A percentile compares a stretch with the other conserved stretches of the same genome.
Conservation (phyloP, 371 early-diverging fungal genomes). For the Mucor irregularis region DNA sequence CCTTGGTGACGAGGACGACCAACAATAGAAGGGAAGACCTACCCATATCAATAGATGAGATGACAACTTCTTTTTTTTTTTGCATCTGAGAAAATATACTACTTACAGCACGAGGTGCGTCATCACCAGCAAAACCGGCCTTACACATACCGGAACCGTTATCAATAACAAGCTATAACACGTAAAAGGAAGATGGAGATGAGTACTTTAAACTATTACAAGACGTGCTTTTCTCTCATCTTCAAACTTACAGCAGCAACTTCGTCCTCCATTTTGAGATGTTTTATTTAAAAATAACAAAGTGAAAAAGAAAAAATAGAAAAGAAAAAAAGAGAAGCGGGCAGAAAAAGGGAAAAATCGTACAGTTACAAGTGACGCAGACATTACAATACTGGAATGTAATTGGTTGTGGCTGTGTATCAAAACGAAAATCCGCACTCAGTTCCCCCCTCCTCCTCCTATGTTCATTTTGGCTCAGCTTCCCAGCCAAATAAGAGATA, state of each 20-base stretch:
- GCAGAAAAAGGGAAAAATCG: constrained; percentile 14
- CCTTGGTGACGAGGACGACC: constrained; percentile 99
- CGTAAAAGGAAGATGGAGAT: constrained; percentile 59
- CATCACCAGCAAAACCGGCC: constrained; percentile 99
- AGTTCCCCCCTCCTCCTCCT: too few species aligned
- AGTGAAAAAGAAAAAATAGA: constrained; percentile 26
- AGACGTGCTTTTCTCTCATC: constrained; percentile 93
- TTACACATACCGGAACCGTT: constrained; percentile 99
- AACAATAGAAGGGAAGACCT: constrained; percentile 99
- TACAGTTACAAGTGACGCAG: too few species aligned
- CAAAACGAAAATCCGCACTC: too few species aligned
- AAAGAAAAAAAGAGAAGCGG: constrained; percentile 12
- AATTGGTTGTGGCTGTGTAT: too few species aligned
- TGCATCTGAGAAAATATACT: not conserved
- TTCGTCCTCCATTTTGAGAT: constrained; percentile 82
- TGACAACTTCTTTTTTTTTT: not conserved
- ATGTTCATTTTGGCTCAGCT: too few species aligned
- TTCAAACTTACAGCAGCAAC: constrained; percentile 81
- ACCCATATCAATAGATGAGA: not conserved
- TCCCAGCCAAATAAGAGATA: too few species aligned
- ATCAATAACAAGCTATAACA: constrained; percentile 83
- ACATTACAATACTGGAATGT: too few species aligned
- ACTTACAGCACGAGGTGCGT: constrained; percentile 99
- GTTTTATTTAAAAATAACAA: constrained; percentile 48
- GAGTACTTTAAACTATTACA: constrained; percentile 93